Evolutionary conservation across 768 basidiomycete species (phyloP), one percentile per base, ranked within the genome.

Genomic region (Scleroderma citrinum): DNA sequence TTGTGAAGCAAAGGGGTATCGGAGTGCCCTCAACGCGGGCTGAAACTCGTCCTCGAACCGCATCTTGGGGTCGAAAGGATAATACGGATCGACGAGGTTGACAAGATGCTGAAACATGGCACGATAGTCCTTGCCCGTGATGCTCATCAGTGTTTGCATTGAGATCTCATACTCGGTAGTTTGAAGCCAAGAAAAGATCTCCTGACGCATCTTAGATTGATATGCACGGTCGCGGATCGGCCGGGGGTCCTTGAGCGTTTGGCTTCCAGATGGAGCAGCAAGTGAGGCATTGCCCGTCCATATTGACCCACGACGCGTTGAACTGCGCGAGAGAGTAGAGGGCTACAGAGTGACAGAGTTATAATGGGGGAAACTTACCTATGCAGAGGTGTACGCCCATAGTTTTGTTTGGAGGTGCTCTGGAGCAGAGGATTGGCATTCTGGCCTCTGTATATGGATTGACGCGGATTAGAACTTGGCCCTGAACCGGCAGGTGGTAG

Each of bases 41-140:
- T 89, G 74, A 55, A 92, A 85, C 56, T 94, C 90, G 46, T 97
- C 93, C 56, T 95, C 93, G 44, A 81, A 75, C 41, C 77, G 79
- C 54, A 69, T 71, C 29, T 72, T 72, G 46, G 76, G 68, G 59
- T 75, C 73, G 53, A 77, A 71, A n/a, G 77, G 72, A 69, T 83
- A 82, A 47, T 69, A 71, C 5, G 87, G 83, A 61, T 97, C 93
- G 12, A 93, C 70, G 21, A 75, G 75, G 14, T 69, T 62, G 26
- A 92, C 73, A 13, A 98, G 76, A 52, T 84, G 84, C 47, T 87
- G 80, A 62, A 96, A 92, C 36, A 97, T 87, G 1, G 77, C 71
- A 24, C 89, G 81, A 60, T 90, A 97, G 54, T 94, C 92, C 56
- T 90, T 89, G 16, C 82, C 83, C 3, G 90, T 88, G 40, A 94